Base-by-base conservation (phyloP, 1,284 basidiomycete genomes). In the Leccinum pachyderme region DNA sequence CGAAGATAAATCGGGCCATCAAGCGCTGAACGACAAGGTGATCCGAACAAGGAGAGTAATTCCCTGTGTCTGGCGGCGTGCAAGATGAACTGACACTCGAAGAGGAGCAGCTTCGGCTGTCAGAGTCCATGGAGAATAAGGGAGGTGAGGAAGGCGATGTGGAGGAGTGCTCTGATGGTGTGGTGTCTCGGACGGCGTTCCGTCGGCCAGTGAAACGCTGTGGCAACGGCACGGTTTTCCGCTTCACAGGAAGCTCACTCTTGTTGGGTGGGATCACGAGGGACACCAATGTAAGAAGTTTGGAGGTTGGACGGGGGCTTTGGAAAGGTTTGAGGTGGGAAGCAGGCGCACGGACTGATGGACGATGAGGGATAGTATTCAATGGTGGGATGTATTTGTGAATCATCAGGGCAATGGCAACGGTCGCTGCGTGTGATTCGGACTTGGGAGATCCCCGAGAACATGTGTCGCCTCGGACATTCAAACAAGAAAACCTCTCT, bases 401-500 rank as follows among this genome's bases (percentile, higher is more conserved):
- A 5, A 28, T 13, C 8, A 66, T n/a, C n/a, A 51, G 1, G 2
- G 65, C 59, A 11, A 65, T 56, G 2, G 66, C 64, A 9, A 12
- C 33, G 1, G 60, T 63, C 0, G 66, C 60, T 12, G 56, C 59
- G 13, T 53, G 25, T 0, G 64, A 54, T 13, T 27, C 48, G 7
- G 22, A 9, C 18, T 29, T 37, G 6, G 9, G 18, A 37, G 50
- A 7, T 27, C 39, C 53, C 25, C 39, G 52, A 2, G 18, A 22
- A 3, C 28, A 55, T 22, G 31, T 9, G 18, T 48, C 61, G 13
- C 44, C 59, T 37, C 66, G 52, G 5, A 67, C 54, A 32, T 44
- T 67, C 5, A 68, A 12, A 12, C 1, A 51, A 46, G 60, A 58
- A 49, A 67, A 63, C 11, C 0, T 52, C 31, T 61, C 63, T 0